Evolutionary conservation across 2,329 filamentous ascomycete genomes (phyloP), one percentile per base, ranked within the genome.

Genomic region (Corniculantispora saksenae): DNA sequence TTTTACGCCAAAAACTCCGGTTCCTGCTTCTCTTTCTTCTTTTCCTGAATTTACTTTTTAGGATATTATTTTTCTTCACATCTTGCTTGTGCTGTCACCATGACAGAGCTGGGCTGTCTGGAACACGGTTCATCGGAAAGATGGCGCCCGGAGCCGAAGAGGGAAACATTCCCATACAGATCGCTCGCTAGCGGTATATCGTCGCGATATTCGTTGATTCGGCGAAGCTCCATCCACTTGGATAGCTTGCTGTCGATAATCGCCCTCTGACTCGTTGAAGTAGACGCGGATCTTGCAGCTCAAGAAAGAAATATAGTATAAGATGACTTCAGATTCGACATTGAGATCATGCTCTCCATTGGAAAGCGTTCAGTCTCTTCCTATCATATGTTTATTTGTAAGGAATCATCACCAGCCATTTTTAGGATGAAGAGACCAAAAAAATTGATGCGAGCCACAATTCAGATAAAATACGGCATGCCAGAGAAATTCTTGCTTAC

Each of bases 301-400:
- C 21, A 17, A 25, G 25, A 55, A 40, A 25, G 27, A 55, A 40
- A 35, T 54, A 51, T 48, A 53, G 19, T 32, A 32, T 29, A 48
- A 68, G 55, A 21, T 69, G 79, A 85, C 85, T 86, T 88, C 86
- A 88, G 86, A 88, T 85, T 82, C 76, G 75, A 78, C 79, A 77
- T 80, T 87, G 82, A 87, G 82, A 88, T 88, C 86, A 88, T 83
- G 79, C 81, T 81, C 79, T 79, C 81, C 77, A 70, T 67, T 68
- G 72, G 78, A 77, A 77, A 83, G 80, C 82, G 80, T 84, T 88
- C 85, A 88, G 81, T 84, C 86, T 89, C 86, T 89, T 89, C 86
- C 86, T 89, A 89, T 89, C 83, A 86, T 86, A 77, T 77, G 73
- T 79, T 82, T 62, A 80, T 79, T 81, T 79, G 69, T 76, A 73